phyloP scores from a whole-genome alignment of 2,329 filamentous ascomycete genomes.

The Dryadomyces quercivorus region DNA sequence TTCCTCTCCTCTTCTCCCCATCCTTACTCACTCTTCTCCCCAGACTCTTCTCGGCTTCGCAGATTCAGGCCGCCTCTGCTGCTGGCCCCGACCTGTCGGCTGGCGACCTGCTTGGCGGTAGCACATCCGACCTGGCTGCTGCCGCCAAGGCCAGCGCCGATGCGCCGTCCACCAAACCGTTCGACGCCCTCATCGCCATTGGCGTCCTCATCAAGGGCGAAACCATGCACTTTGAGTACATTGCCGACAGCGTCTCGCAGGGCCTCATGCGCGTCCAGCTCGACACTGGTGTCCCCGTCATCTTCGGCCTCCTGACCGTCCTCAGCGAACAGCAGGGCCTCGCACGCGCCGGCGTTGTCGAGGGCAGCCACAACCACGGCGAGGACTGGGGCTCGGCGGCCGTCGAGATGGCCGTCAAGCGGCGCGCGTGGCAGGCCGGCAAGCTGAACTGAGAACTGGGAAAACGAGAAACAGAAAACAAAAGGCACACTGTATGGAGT shows the following conservation, averaged over 20 bases:
- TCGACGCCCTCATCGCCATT: slow-evolving; percentile 90
- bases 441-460: slow-evolving; percentile 23
- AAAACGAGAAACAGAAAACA: background rate
- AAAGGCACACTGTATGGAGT: too few species aligned
- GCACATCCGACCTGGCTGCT: slow-evolving; percentile 62
- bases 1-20: slow-evolving; percentile 5
- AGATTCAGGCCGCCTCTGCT: slow-evolving; percentile 62
- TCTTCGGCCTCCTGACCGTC: slow-evolving; percentile 87
- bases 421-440: slow-evolving; percentile 69
- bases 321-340: slow-evolving; percentile 79
- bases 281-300: slow-evolving; percentile 75
- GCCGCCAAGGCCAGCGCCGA: slow-evolving; percentile 33
- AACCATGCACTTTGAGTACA: slow-evolving; percentile 99
- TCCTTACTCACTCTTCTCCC: background rate
- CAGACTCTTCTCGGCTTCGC: slow-evolving; percentile 74
- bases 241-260: slow-evolving; percentile 79
- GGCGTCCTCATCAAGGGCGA: slow-evolving; percentile 97
- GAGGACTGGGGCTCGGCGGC: slow-evolving; percentile 93
- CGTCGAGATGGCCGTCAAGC: slow-evolving; percentile 86
- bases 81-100: slow-evolving; percentile 51
- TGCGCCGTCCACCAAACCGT: slow-evolving; percentile 43
- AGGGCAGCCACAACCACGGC: slow-evolving; percentile 75
- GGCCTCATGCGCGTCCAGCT: slow-evolving; percentile 91
- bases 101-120: slow-evolving; percentile 56
- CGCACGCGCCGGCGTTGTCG: slow-evolving; percentile 65